Evolutionary conservation across 148 eudicot species (phyloP).

Genomic region (Fallopia convolvulus): DNA sequence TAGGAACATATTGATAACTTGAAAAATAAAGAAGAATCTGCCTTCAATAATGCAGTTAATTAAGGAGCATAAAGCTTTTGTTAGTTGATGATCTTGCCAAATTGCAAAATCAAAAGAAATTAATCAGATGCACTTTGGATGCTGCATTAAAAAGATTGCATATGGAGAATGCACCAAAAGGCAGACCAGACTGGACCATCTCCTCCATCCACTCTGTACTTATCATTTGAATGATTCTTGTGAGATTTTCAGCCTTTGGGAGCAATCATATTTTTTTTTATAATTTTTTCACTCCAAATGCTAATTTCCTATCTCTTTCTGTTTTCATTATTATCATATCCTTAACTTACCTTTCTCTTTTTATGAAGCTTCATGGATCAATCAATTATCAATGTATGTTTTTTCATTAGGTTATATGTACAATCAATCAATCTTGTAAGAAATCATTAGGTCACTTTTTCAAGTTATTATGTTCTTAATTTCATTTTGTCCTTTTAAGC

Average conservation of each 20-base stretch:
- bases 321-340: not conserved
- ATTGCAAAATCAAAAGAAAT: not conserved
- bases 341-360: not conserved
- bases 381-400: not conserved
- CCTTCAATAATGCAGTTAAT: not conserved
- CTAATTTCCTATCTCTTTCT: not conserved
- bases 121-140: not conserved
- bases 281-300: not conserved
- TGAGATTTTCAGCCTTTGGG: slow-evolving; percentile 2
- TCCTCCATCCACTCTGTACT: slow-evolving; percentile 4
- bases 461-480: not conserved
- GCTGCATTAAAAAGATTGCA: not conserved
- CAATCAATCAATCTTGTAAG: not conserved
- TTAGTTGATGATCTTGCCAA: slow-evolving; percentile 3
- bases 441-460: not conserved
- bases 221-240: slow-evolving; percentile 9
- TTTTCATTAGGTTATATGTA: not conserved
- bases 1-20: not conserved
- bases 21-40: not conserved
- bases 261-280: not conserved
- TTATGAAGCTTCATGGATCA: not conserved
- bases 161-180: slow-evolving; percentile 10
- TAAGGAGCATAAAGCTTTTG: slow-evolving; percentile 1
- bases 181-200: slow-evolving; percentile 12
- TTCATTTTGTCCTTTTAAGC: not conserved